Percentiles rank a stretch among this genome's conserved stretches.
Conservation (phyloP, 345 rosid species). For the Cardamine chenopodiifolia region DNA sequence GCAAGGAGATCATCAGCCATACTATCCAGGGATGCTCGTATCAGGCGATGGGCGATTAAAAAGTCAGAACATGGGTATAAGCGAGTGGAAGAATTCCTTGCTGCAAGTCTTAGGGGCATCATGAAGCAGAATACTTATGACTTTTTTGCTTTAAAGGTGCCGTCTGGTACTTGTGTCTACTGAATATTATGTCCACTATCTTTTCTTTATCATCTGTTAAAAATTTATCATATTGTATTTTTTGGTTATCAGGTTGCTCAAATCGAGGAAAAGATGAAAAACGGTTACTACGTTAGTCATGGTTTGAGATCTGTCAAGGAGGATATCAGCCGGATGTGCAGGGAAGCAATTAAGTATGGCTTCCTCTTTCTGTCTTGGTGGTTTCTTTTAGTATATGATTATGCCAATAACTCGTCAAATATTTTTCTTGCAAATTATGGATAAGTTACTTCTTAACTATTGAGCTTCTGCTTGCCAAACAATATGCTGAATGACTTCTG, state of each 20-base stretch:
- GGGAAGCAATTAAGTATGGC: constrained; percentile 96
- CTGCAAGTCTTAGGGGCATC: constrained; percentile 83
- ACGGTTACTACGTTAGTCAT: constrained; percentile 79
- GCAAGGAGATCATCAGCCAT: constrained; percentile 90
- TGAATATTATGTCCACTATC: constrained; percentile 2
- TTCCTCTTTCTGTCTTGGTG: constrained; percentile 18
- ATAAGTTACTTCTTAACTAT: constrained; percentile 1
- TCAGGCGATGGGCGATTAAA: constrained; percentile 88
- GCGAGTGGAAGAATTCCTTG: constrained; percentile 93
- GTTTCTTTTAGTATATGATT: constrained; percentile 10
- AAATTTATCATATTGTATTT: constrained; percentile 34
- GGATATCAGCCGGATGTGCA: constrained; percentile 96
- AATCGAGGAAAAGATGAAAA: constrained; percentile 81
- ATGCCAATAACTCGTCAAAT: constrained; percentile 5
- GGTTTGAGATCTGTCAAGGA: constrained; percentile 89
- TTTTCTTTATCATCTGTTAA: constrained; percentile 13
- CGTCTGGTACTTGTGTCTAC: constrained; percentile 22
- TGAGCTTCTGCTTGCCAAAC: constrained; percentile 22
- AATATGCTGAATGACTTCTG: constrained; percentile 19
- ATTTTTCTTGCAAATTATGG: constrained; percentile 14
- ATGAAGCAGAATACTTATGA: constrained; percentile 91
- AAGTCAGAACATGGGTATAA: constrained; percentile 84
- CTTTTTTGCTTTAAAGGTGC: constrained; percentile 89
- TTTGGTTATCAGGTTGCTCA: constrained; percentile 69
- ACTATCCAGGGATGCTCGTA: constrained; percentile 94